Conservation (phyloP, 2,329 filamentous ascomycete genomes). For the Mariannaea sp. region DNA sequence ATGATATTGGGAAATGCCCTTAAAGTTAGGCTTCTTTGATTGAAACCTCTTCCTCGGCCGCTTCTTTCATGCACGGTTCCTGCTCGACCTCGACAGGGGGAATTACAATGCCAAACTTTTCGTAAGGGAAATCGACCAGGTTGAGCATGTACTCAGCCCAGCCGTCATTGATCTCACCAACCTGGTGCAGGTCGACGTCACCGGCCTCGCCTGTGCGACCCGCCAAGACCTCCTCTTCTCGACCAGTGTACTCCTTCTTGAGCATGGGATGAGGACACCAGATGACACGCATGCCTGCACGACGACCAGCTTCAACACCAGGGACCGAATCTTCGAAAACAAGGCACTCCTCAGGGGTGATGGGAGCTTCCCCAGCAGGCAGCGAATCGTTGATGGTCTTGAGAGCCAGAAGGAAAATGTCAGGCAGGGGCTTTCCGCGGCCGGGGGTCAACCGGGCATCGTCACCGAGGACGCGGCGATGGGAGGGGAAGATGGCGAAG, state of each 20-base stretch:
- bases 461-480: slow-evolving; percentile 83
- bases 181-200: slow-evolving; percentile 56
- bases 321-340: slow-evolving; percentile 97
- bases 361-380: slow-evolving; percentile 62
- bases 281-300: slow-evolving; percentile 92
- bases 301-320: slow-evolving; percentile 85
- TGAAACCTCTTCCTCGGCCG: slow-evolving; percentile 16
- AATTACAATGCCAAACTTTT: slow-evolving; percentile 62
- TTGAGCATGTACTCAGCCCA: slow-evolving; percentile 62
- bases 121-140: slow-evolving; percentile 61
- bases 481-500: slow-evolving; percentile 67
- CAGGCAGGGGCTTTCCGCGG: slow-evolving; percentile 90
- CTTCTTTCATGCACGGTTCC: slow-evolving; percentile 49
- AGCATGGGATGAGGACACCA: slow-evolving; percentile 89
- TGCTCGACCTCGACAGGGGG: slow-evolving; percentile 49
- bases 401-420: slow-evolving; percentile 90
- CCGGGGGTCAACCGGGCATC: slow-evolving; percentile 77
- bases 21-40: slow-evolving; percentile 18
- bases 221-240: slow-evolving; percentile 81
- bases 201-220: slow-evolving; percentile 75
- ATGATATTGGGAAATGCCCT: slow-evolving; percentile 3
- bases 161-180: slow-evolving; percentile 63
- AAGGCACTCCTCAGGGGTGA: slow-evolving; percentile 84
- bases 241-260: slow-evolving; percentile 73
- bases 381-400: slow-evolving; percentile 81